Conservation (phyloP, 257 asterid species). For the Rubia yunnanensis region DNA sequence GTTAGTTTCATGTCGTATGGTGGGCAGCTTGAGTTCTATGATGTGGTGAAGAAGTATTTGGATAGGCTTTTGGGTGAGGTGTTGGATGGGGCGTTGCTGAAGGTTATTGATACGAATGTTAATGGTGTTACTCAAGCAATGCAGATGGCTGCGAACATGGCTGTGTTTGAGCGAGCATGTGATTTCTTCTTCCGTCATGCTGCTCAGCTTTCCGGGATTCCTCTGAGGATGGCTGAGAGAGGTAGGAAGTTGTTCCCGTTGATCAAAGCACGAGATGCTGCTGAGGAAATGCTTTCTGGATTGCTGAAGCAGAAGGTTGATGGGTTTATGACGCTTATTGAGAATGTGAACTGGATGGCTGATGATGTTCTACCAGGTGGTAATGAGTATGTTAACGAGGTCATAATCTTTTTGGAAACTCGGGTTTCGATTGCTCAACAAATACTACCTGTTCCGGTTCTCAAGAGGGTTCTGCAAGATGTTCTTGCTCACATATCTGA, state of each 20-base stretch:
- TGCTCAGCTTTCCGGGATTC: conserved; percentile 94
- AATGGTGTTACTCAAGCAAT: conserved; percentile 83
- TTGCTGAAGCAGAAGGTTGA: conserved; percentile 90
- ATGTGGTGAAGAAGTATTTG: conserved; percentile 84
- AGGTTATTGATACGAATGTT: conserved; percentile 55
- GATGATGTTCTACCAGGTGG: conserved; percentile 78
- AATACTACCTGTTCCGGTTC: conserved; percentile 75
- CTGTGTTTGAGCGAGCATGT: conserved; percentile 93
- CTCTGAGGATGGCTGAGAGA: conserved; percentile 85
- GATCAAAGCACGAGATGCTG: conserved; percentile 76
- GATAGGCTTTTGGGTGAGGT: conserved; percentile 85
- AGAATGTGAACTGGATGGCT: conserved; percentile 87
- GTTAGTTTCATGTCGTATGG: conserved; percentile 95
- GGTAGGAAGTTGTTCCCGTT: conserved; percentile 76
- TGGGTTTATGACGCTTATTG: conserved; percentile 75
- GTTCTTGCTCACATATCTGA: conserved; percentile 90
- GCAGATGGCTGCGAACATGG: conserved; percentile 99
- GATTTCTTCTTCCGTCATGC: conserved; percentile 96
- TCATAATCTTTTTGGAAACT: conserved; percentile 80
- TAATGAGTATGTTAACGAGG: conserved; percentile 84
- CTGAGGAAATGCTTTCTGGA: conserved; percentile 76
- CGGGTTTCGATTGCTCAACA: conserved; percentile 88
- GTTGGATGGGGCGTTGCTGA: conserved; percentile 70
- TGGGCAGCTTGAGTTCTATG: conserved; percentile 85
- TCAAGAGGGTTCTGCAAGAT: conserved; percentile 72